phyloP scores from a whole-genome alignment of 2,329 filamentous ascomycete species.

The Lachnellula arida region DNA sequence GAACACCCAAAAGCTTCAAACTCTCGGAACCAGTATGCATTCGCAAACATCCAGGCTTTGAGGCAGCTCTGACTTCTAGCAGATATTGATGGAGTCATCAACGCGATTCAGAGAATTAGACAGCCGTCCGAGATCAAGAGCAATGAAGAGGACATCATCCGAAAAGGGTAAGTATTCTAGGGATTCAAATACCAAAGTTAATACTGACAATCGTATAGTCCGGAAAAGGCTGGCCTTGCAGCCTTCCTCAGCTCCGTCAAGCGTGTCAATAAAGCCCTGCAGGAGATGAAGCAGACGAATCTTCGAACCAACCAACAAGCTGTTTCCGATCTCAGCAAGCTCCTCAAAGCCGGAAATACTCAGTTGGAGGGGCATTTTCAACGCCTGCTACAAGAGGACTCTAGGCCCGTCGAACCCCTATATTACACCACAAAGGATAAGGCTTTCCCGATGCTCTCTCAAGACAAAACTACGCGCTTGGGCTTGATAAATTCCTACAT shows the following conservation, averaged over 20 bases:
- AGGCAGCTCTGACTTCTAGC: slow-evolving; percentile 15
- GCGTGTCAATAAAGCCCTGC: slow-evolving; percentile 77
- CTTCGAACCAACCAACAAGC: slow-evolving; percentile 88
- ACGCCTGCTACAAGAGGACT: slow-evolving; percentile 71
- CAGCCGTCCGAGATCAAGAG: slow-evolving; percentile 91
- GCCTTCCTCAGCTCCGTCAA: slow-evolving; percentile 89
- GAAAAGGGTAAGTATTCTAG: slow-evolving; percentile 55
- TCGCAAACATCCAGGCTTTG: neutral
- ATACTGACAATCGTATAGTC: slow-evolving; percentile 41
- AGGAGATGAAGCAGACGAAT: slow-evolving; percentile 84
- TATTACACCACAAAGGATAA: slow-evolving; percentile 88
- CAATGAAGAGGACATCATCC: slow-evolving; percentile 86
- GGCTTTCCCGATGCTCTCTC: slow-evolving; percentile 75
- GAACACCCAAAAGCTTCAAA: slow-evolving; percentile 84
- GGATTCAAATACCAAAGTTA: neutral
- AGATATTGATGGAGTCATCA: slow-evolving; percentile 83
- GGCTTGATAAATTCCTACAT: slow-evolving; percentile 76
- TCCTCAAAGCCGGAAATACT: slow-evolving; percentile 73
- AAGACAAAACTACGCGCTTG: slow-evolving; percentile 70
- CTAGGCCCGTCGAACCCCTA: slow-evolving; percentile 77
- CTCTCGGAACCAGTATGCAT: slow-evolving; percentile 70
- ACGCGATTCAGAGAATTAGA: slow-evolving; percentile 81
- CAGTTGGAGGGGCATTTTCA: slow-evolving; percentile 84
- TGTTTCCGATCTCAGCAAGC: slow-evolving; percentile 69
- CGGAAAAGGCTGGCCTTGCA: slow-evolving; percentile 72